phyloP scores from a whole-genome alignment of 1,284 basidiomycete species.

The Cryptococcus hybrid region DNA sequence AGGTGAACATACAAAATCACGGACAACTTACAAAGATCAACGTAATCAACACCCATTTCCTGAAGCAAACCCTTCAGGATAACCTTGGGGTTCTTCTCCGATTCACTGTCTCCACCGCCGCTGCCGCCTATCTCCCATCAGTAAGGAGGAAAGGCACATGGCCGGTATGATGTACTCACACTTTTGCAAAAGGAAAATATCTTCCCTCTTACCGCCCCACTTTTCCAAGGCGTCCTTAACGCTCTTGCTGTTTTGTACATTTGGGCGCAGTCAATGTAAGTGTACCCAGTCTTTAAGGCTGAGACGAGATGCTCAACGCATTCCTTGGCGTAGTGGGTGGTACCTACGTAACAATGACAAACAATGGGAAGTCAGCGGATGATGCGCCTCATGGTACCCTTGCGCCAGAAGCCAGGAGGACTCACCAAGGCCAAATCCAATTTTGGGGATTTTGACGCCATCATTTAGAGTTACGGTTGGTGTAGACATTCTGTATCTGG shows the following conservation, averaged over 20 bases:
- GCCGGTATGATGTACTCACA: slow-evolving; percentile 23
- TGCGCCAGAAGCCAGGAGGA: neutral
- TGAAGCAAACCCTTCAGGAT: slow-evolving; percentile 40
- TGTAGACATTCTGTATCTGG: neutral
- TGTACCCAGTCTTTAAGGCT: slow-evolving; percentile 38
- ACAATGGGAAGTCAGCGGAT: neutral
- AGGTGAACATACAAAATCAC: neutral
- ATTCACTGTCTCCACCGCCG: slow-evolving; percentile 2
- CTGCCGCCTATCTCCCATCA: neutral
- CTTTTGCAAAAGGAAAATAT: slow-evolving; percentile 59
- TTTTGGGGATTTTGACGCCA: slow-evolving; percentile 28
- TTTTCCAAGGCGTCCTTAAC: slow-evolving; percentile 57
- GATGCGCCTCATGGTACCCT: neutral
- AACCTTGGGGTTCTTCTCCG: slow-evolving; percentile 30
- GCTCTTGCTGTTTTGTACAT: slow-evolving; percentile 53
- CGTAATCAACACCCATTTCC: slow-evolving; percentile 57
- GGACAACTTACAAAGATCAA: slow-evolving; percentile 53
- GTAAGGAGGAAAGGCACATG: neutral
- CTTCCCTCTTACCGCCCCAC: slow-evolving; percentile 53
- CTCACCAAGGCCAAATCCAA: slow-evolving; percentile 40
- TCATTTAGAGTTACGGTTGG: slow-evolving; percentile 35
- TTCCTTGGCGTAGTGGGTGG: slow-evolving; percentile 34
- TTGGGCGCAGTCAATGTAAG: slow-evolving; percentile 38
- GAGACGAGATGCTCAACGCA: slow-evolving; percentile 23
- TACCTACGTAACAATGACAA: slow-evolving; percentile 15